phyloP scores from a whole-genome alignment of 306 rosid species.

The Castanospermum australe region DNA sequence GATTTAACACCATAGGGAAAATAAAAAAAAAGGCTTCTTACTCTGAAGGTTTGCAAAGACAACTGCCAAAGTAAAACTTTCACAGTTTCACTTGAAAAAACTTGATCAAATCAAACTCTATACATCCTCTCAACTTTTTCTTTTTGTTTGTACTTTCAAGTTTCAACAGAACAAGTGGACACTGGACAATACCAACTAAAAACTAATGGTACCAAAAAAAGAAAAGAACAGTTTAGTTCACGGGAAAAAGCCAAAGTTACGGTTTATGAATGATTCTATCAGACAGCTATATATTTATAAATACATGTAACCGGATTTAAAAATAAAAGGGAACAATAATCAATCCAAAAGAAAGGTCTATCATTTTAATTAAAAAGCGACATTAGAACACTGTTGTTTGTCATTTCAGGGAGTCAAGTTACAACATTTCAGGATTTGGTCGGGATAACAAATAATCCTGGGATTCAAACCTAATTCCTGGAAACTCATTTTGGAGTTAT shows the following conservation, averaged over 20 bases:
- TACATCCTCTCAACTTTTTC: background rate
- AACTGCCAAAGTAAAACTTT: background rate
- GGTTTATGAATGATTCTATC: background rate
- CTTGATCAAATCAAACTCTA: background rate
- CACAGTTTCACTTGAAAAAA: background rate
- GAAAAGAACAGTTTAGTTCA: background rate
- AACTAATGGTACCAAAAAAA: background rate
- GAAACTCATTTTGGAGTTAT: background rate
- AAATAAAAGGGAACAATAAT: background rate
- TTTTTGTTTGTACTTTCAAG: background rate
- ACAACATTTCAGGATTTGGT: constrained; percentile 9
- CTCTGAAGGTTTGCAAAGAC: background rate
- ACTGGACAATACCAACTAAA: background rate
- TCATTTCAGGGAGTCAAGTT: constrained; percentile 4
- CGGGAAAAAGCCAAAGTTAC: background rate
- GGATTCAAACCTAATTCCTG: background rate
- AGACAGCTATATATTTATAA: background rate
- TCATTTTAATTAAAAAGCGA: background rate
- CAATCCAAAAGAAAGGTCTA: background rate
- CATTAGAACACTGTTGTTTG: background rate
- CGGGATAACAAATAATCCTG: background rate
- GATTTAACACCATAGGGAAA: background rate
- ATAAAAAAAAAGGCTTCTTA: background rate
- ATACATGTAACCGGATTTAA: background rate
- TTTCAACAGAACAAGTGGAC: background rate